These are phyloP conservation scores for Alternaria sp. DNA, from an alignment of 2,329 filamentous ascomycete genomes.

Conservation along the genomic window DNA sequence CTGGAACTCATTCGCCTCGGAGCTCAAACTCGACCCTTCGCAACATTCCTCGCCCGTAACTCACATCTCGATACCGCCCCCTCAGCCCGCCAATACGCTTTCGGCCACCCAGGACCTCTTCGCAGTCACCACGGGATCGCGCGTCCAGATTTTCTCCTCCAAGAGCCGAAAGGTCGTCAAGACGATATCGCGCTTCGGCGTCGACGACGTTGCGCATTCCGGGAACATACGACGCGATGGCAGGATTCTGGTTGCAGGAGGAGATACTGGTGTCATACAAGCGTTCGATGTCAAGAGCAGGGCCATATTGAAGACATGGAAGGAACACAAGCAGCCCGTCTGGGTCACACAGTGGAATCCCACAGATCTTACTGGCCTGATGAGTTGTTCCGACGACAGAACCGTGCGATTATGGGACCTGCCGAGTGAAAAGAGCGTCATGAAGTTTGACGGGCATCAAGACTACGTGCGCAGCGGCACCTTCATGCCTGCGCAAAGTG, in stretches of 20 bases:
- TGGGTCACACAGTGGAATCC: constrained; percentile 94
- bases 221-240: constrained; percentile 90
- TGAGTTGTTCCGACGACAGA: constrained; percentile 90
- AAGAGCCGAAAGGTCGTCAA: constrained; percentile 90
- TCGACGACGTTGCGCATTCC: constrained; percentile 83
- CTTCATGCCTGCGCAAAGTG: constrained; percentile 78
- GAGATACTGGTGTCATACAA: constrained; percentile 90
- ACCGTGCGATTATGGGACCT: constrained; percentile 96
- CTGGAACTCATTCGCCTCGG: constrained; percentile 94
- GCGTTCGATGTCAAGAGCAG: constrained; percentile 91
- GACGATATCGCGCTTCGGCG: constrained; percentile 84
- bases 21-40: constrained; percentile 81
- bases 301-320: constrained; percentile 94
- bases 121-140: constrained; percentile 90
- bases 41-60: constrained; percentile 89
- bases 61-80: constrained; percentile 76
- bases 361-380: constrained; percentile 79
- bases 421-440: constrained; percentile 75
- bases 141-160: constrained; percentile 92
- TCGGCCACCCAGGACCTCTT: constrained; percentile 69
- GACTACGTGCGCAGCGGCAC: constrained; percentile 90
- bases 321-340: constrained; percentile 89
- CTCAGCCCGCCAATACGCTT: constrained; percentile 47
- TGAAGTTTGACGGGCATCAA: constrained; percentile 82
- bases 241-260: constrained; percentile 85